phyloP scores from a whole-genome alignment of 345 rosid genomes.

The Abelmoschus esculentus region DNA sequence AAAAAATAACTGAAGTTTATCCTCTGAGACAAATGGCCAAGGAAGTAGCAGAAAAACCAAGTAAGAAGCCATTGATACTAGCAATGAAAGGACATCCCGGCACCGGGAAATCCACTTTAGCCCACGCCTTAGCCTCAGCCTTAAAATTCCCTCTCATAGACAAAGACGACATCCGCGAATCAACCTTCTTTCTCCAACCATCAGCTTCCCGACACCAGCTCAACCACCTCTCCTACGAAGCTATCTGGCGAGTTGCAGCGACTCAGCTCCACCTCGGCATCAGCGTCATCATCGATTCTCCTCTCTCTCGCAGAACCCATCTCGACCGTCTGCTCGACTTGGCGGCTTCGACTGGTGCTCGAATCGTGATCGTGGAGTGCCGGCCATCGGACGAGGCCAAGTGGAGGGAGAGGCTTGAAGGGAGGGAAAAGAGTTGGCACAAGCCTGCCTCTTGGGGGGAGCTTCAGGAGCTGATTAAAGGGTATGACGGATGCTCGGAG shows the following conservation, averaged over 20 bases:
- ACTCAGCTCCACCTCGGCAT: constrained; percentile 50
- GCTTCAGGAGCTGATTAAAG: constrained; percentile 39
- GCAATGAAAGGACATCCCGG: constrained; percentile 81
- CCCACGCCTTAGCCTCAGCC: constrained; percentile 36
- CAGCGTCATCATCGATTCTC: constrained; percentile 49
- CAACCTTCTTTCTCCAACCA: constrained; percentile 31
- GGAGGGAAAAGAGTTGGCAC: constrained; percentile 44
- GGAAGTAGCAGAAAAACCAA: neutral
- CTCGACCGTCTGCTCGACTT: constrained; percentile 34
- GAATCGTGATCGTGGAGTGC: constrained; percentile 44
- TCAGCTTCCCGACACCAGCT: constrained; percentile 29
- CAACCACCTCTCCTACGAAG: constrained; percentile 52
- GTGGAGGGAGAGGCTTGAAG: constrained; percentile 51
- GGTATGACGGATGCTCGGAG: constrained; percentile 49
- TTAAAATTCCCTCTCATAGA: constrained; percentile 55
- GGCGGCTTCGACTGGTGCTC: constrained; percentile 28
- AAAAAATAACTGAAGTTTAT: neutral
- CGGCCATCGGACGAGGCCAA: constrained; percentile 37
- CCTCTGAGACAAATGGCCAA: neutral
- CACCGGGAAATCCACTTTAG: constrained; percentile 52
- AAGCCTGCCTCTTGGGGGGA: constrained; percentile 67
- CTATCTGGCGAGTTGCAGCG: constrained; percentile 36
- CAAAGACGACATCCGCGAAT: constrained; percentile 64
- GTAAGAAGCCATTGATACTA: constrained; percentile 22
- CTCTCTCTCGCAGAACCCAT: constrained; percentile 42